These are phyloP conservation scores for Fraxinus paxiana DNA, from an alignment of 305 asterid genomes.

Conservation along the genomic window DNA sequence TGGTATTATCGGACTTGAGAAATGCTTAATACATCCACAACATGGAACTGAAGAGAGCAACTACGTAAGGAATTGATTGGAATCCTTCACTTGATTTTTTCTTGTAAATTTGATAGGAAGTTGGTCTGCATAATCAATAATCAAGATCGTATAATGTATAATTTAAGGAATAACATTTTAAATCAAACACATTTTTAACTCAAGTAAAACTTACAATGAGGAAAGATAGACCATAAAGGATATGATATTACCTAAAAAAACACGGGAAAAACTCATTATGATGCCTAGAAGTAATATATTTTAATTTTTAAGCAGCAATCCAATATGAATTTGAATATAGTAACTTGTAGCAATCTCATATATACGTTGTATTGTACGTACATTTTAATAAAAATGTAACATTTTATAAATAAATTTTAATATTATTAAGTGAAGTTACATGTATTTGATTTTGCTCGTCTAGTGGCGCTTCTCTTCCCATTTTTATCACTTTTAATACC, in stretches of 20 bases:
- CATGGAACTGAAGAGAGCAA: slow-evolving; percentile 33
- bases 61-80: slow-evolving; percentile 24
- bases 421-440: background rate
- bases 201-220: slow-evolving; percentile 27
- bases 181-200: too few relatives aligned
- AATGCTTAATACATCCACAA: slow-evolving; percentile 31
- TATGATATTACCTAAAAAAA: slow-evolving; percentile 29
- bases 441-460: background rate
- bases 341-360: too few relatives aligned
- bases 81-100: too few relatives aligned
- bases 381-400: too few relatives aligned
- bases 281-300: background rate
- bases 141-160: too few relatives aligned
- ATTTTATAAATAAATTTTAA: too few relatives aligned
- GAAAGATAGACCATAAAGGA: slow-evolving; percentile 41
- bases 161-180: too few relatives aligned
- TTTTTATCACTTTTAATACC: too few relatives aligned
- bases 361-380: too few relatives aligned
- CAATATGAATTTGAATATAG: too few relatives aligned
- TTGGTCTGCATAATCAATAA: slow-evolving; percentile 23
- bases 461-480: too few relatives aligned
- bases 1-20: slow-evolving; percentile 33
- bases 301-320: background rate
- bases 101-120: slow-evolving; percentile 27
- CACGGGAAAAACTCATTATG: background rate